phyloP scores from a whole-genome alignment of 2,329 filamentous ascomycete genomes.

The Dactylellina haptotyla region DNA sequence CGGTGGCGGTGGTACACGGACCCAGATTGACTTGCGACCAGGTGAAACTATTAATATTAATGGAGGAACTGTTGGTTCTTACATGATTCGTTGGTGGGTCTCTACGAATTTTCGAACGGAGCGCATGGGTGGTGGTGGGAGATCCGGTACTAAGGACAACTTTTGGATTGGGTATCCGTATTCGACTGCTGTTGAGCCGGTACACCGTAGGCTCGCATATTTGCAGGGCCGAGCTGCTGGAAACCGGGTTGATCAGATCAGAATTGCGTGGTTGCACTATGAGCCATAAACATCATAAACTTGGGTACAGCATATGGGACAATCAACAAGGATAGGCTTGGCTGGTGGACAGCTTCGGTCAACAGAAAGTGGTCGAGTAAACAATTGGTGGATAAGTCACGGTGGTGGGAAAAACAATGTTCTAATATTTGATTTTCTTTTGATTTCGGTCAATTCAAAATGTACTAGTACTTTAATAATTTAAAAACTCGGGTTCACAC shows the following conservation, averaged over 20 bases:
- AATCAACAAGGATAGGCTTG: neutral
- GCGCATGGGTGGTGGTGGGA: neutral
- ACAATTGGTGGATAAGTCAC: too few species aligned
- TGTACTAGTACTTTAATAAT: too few species aligned
- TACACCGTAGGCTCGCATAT: neutral
- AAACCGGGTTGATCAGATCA: constrained; percentile 2
- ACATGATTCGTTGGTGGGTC: neutral
- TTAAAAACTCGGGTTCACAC: too few species aligned
- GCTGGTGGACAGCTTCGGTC: too few species aligned
- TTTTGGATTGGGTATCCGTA: neutral
- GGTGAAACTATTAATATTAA: neutral
- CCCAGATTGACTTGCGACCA: neutral
- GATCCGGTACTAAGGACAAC: neutral
- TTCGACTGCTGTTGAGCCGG: neutral
- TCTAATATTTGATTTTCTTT: too few species aligned
- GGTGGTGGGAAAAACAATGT: too few species aligned
- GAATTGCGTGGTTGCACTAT: constrained; percentile 1
- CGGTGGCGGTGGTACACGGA: neutral
- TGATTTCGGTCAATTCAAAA: too few species aligned
- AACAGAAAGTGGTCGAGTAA: too few species aligned
- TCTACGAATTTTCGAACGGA: neutral
- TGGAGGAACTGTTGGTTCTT: neutral
- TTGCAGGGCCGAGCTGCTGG: neutral
- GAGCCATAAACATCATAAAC: neutral
- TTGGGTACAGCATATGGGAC: constrained; percentile 1